Conservation (phyloP, 352 stramenopile species). For the Pythium apleroticum region DNA sequence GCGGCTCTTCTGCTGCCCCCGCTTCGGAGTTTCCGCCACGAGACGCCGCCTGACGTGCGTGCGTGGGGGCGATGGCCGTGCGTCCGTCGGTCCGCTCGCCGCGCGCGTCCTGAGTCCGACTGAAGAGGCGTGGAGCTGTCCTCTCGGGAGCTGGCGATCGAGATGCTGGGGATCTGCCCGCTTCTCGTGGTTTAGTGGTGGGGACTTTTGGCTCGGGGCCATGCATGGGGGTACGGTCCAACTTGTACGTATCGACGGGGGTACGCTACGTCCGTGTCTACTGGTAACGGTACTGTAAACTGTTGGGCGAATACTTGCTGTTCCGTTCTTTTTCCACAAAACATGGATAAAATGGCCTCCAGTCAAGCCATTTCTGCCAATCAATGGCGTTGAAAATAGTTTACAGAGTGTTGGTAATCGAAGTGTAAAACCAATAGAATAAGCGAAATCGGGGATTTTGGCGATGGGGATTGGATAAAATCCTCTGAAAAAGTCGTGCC, state of each 20-base stretch:
- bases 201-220: neutral
- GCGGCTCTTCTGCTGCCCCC: neutral
- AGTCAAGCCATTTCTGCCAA: neutral
- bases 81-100: too few species aligned
- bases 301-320: conserved; percentile 1
- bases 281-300: neutral
- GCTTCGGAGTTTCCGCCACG: too few species aligned
- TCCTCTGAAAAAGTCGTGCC: neutral
- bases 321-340: conserved; percentile 9
- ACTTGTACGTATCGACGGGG: too few species aligned
- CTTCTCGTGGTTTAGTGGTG: neutral
- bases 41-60: neutral
- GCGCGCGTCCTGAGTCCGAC: too few species aligned
- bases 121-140: neutral
- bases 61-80: too few species aligned
- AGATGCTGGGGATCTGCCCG: neutral
- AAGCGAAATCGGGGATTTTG: neutral
- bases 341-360: neutral
- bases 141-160: neutral
- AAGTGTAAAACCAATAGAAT: neutral
- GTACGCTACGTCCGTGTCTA: neutral
- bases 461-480: neutral
- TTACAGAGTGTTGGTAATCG: neutral
- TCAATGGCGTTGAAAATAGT: neutral
- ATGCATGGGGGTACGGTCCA: neutral